A percentile compares a stretch with the other conserved stretches of the same genome.
These are phyloP conservation scores for Lactarius indigo DNA, from an alignment of 768 basidiomycete species.

Conservation along the genomic window DNA sequence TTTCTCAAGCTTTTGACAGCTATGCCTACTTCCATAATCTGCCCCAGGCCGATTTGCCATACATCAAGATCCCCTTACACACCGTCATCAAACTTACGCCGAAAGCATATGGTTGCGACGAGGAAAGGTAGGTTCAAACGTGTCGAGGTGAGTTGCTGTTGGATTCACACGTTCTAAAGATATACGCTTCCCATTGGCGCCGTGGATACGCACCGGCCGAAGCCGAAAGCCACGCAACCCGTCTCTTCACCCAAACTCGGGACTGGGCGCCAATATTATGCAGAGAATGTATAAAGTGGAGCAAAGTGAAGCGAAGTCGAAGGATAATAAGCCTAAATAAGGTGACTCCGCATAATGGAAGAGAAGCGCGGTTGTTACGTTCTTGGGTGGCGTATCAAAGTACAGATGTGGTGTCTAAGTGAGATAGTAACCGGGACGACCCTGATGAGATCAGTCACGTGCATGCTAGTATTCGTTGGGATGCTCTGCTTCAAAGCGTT, in stretches of 20 bases:
- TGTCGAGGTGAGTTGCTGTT: background rate
- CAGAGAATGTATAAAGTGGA: slow-evolving; percentile 17
- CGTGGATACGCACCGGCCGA: slow-evolving; percentile 88
- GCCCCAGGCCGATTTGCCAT: slow-evolving; percentile 90
- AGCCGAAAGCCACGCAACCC: slow-evolving; percentile 34
- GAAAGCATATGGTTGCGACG: slow-evolving; percentile 97
- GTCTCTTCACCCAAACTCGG: slow-evolving; percentile 15
- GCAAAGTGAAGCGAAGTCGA: slow-evolving; percentile 7
- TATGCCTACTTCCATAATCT: slow-evolving; percentile 97
- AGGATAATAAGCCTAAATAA: too few relatives aligned
- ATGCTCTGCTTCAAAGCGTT: slow-evolving; percentile 29
- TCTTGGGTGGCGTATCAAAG: background rate
- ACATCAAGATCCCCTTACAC: slow-evolving; percentile 95
- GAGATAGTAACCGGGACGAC: background rate
- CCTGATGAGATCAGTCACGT: background rate
- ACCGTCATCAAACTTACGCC: slow-evolving; percentile 98
- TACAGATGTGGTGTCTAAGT: background rate
- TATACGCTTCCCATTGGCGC: slow-evolving; percentile 89
- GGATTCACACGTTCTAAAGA: slow-evolving; percentile 36
- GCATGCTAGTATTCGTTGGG: too few relatives aligned
- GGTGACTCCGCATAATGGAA: background rate
- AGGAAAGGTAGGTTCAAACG: slow-evolving; percentile 62
- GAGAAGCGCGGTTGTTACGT: background rate
- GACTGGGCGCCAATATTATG: slow-evolving; percentile 28
- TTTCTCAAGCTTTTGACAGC: slow-evolving; percentile 37